Evolutionary conservation across 169 alveolate genomes (phyloP), one percentile per base, ranked within the genome.

Genomic region (Cryptosporidium bovis): DNA sequence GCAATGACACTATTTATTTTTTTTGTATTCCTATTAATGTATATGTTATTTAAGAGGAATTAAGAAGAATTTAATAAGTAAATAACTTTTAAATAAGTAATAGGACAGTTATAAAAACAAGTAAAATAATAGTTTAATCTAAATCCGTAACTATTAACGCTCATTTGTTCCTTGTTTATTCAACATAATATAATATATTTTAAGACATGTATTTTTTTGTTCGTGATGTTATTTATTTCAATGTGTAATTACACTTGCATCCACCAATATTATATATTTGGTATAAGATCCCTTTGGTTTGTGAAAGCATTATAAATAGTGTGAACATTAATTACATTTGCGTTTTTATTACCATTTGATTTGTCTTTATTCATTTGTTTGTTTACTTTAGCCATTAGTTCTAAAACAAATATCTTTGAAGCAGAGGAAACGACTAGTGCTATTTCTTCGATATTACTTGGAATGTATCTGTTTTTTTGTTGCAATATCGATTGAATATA

Each of bases 401-500:
- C 87, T 31, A 77, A 48, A 5, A 77, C 44, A 46, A 77, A 77
- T 50, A 77, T 34, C 27, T 77, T 77, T 6, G 87, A 20, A 3
- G 51, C 87, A 13, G 87, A 56, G 15, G 87, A 77, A 60, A 77
- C 51, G 8, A 56, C 87, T 27, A 77, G 33, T n/a, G 51, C 18
- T 18, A 77, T 18, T 50, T 77, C 87, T 44, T 77, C 87, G 31
- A 60, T 27, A 60, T 62, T 24, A 10, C 64, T 66, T 77, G 87
- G 71, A 60, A 77, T 60, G 64, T 56, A 77, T 40, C 51, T 77
- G 36, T 34, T 69, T 44, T 77, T 77, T 20, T 77, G 69, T 24
- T 77, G 71, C 16, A 77, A 66, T 71, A 77, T 60, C 10, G 87
- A 77, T 24, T 77, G 87, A n/a, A 77, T 77, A 29, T 77, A 77